Conservation (phyloP, 768 basidiomycete species). For the Tulasnella sp. region DNA sequence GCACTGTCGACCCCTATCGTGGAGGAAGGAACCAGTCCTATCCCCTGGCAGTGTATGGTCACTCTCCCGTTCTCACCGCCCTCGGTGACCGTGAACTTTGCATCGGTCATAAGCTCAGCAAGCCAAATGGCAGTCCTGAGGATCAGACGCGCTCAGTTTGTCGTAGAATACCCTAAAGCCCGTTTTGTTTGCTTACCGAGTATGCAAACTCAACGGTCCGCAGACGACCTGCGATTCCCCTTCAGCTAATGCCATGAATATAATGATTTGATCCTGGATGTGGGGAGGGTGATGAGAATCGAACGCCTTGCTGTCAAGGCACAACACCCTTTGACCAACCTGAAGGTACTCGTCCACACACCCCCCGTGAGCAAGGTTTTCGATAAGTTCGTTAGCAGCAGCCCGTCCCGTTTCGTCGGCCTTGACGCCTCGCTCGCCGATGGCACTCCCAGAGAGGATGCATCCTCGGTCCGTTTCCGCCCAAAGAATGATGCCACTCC, state of each 20-base stretch:
- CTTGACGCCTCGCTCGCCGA: conserved; percentile 51
- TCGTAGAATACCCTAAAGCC: conserved; percentile 7
- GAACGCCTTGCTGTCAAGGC: not conserved
- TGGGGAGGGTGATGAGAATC: conserved; percentile 33
- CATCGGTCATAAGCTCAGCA: conserved; percentile 63
- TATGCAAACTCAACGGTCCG: conserved; percentile 63
- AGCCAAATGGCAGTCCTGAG: conserved; percentile 66
- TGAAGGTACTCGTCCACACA: conserved; percentile 68
- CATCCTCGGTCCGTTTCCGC: conserved; percentile 68
- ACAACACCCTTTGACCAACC: conserved; percentile 38
- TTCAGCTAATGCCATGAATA: conserved; percentile 69
- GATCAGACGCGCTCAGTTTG: not conserved
- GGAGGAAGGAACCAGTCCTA: conserved; percentile 41
- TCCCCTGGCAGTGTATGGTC: conserved; percentile 59
- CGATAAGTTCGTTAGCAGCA: conserved; percentile 58
- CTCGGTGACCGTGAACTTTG: conserved; percentile 53
- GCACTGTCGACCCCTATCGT: conserved; percentile 5
- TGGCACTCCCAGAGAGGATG: conserved; percentile 63
- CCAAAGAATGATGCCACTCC: conserved; percentile 71
- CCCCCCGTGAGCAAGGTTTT: conserved; percentile 59
- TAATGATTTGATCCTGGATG: conserved; percentile 70
- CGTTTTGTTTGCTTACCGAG: conserved; percentile 46
- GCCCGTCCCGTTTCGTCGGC: conserved; percentile 47
- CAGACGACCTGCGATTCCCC: conserved; percentile 57
- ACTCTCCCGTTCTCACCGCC: conserved; percentile 44